Evolutionary conservation across 352 stramenopile species (phyloP).

Genomic region (Pythium dissimile): DNA sequence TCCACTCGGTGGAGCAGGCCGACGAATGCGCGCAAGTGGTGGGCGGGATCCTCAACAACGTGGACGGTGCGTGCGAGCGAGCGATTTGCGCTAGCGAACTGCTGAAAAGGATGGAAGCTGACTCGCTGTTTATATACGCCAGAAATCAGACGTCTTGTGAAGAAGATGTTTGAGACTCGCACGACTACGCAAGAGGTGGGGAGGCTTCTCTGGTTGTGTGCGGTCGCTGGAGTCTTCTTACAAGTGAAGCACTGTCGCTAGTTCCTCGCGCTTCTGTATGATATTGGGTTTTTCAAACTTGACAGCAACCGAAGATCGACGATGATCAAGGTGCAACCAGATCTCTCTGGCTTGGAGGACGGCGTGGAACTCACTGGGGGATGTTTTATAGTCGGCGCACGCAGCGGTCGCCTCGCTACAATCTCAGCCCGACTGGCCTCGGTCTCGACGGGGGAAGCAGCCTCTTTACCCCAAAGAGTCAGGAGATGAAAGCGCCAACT

Average conservation of each 20-base stretch:
- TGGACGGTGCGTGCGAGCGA: conserved; percentile 25
- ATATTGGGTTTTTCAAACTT: conserved; percentile 28
- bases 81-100: not conserved
- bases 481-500: not conserved
- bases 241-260: too few species aligned
- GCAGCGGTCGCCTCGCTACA: conserved; percentile 24
- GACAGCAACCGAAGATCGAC: conserved; percentile 18
- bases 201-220: not conserved
- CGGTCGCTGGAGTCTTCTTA: too few species aligned
- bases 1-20: conserved; percentile 38
- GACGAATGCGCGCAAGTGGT: conserved; percentile 51
- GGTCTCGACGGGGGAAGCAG: not conserved
- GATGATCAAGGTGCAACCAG: conserved; percentile 22
- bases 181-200: conserved; percentile 23
- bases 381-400: conserved; percentile 21
- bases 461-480: conserved; percentile 20
- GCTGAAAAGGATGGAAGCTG: not conserved
- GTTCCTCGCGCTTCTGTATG: conserved; percentile 24
- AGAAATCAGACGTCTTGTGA: conserved; percentile 26
- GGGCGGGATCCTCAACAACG: conserved; percentile 36
- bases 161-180: conserved; percentile 27
- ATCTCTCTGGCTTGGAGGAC: not conserved
- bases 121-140: not conserved
- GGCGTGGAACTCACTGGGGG: not conserved
- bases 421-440: conserved; percentile 4